A percentile compares a stretch with the other conserved stretches of the same genome.
Evolutionary conservation across 2,329 filamentous ascomycete species (phyloP).

Genomic region (Fusarium beomiforme): DNA sequence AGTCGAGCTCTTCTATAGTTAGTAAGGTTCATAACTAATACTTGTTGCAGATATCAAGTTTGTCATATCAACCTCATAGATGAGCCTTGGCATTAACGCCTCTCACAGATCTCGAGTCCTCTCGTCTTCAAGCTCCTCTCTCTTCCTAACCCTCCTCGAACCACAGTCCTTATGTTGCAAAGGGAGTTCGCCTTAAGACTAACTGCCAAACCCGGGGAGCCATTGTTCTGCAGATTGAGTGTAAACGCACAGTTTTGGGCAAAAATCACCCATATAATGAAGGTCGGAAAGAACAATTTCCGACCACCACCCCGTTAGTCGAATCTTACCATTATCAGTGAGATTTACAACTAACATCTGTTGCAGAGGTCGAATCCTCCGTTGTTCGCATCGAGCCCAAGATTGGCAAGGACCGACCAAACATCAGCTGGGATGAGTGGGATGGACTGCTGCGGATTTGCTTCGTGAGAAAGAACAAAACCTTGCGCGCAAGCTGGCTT

Average conservation of each 20-base stretch:
- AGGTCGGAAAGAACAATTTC: constrained; percentile 97
- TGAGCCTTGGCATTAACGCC: constrained; percentile 24
- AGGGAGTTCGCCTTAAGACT: constrained; percentile 92
- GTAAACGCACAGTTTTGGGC: constrained; percentile 94
- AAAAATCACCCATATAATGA: constrained; percentile 77
- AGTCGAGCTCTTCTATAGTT: constrained; percentile 50
- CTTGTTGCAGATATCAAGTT: constrained; percentile 56
- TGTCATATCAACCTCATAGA: not conserved
- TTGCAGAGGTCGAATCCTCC: constrained; percentile 79
- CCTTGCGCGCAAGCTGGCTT: constrained; percentile 82
- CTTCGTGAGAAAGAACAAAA: constrained; percentile 85
- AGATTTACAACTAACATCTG: no score
- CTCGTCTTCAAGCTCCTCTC: constrained; percentile 91
- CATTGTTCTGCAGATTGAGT: constrained; percentile 88
- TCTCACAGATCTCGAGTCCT: constrained; percentile 80
- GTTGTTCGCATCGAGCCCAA: constrained; percentile 93
- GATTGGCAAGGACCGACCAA: constrained; percentile 77
- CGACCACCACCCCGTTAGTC: constrained; percentile 77
- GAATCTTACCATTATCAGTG: no score
- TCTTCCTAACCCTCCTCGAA: constrained; percentile 81
- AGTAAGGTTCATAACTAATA: constrained; percentile 24
- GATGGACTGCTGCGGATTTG: constrained; percentile 85
- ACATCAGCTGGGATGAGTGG: constrained; percentile 95
- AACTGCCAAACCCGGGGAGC: constrained; percentile 87
- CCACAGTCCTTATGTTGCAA: constrained; percentile 95